Conservation (phyloP, 106 monocot genomes). For the Dioscorea dumetorum region DNA sequence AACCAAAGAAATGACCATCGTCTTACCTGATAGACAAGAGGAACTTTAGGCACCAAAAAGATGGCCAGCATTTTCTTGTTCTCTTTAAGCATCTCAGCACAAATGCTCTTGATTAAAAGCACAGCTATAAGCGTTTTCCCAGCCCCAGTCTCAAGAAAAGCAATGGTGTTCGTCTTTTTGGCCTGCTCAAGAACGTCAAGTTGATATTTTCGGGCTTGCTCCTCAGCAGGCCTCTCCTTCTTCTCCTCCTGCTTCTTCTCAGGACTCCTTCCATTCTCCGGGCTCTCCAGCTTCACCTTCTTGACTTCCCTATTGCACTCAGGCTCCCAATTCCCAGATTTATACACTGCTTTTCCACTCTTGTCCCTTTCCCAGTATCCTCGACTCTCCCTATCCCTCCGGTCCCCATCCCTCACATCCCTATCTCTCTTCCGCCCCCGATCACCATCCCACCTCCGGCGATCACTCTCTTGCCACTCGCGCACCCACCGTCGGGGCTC, state of each 20-base stretch:
- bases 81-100: slow-evolving; percentile 45
- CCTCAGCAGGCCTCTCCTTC: slow-evolving; percentile 56
- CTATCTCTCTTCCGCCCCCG: slow-evolving; percentile 12
- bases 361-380: slow-evolving; percentile 90
- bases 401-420: slow-evolving; percentile 29
- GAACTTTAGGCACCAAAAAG: slow-evolving; percentile 96
- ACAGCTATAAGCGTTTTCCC: slow-evolving; percentile 96
- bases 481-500: slow-evolving; percentile 1
- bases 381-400: slow-evolving; percentile 43
- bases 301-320: slow-evolving; percentile 31
- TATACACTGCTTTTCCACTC: slow-evolving; percentile 66
- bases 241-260: slow-evolving; percentile 24
- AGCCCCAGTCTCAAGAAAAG: slow-evolving; percentile 96
- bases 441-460: slow-evolving; percentile 22
- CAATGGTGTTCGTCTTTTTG: slow-evolving; percentile 91
- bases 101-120: slow-evolving; percentile 73
- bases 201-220: slow-evolving; percentile 84
- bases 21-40: slow-evolving; percentile 93
- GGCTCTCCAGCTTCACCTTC: not conserved
- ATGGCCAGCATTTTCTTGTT: slow-evolving; percentile 83
- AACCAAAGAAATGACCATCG: not conserved
- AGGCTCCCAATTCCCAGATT: slow-evolving; percentile 59
- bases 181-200: slow-evolving; percentile 96
- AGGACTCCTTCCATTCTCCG: not conserved
- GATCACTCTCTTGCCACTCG: slow-evolving; percentile 23